Evolutionary conservation across 768 basidiomycete genomes (phyloP).

Genomic region (Auriscalpium vulgare): DNA sequence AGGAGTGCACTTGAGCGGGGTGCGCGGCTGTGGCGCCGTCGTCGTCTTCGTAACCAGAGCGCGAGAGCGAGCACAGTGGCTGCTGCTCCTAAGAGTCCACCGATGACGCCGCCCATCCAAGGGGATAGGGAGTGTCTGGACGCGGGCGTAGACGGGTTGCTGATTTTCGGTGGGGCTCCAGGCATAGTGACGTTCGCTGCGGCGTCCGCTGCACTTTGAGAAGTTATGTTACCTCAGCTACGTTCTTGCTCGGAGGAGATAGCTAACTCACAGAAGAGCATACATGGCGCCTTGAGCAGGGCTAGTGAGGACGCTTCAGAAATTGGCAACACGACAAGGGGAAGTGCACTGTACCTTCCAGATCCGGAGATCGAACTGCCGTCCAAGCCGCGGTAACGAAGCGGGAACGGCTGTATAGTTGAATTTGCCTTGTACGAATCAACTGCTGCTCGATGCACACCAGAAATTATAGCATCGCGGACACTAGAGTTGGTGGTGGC

Average conservation of each 20-base stretch:
- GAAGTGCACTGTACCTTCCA: background rate
- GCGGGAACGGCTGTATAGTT: background rate
- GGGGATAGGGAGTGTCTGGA: too few relatives aligned
- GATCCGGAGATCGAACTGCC: background rate
- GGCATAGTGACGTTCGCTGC: too few relatives aligned
- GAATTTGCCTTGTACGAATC: background rate
- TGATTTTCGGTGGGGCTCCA: too few relatives aligned
- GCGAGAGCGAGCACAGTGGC: background rate
- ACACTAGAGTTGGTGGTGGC: background rate
- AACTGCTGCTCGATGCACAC: background rate
- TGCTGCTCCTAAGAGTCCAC: background rate
- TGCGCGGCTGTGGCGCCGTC: background rate
- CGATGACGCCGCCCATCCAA: background rate
- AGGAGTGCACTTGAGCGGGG: background rate
- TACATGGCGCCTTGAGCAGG: slow-evolving; percentile 18
- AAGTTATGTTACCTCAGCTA: too few relatives aligned
- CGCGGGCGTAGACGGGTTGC: too few relatives aligned
- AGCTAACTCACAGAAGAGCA: slow-evolving; percentile 12
- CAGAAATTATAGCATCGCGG: background rate
- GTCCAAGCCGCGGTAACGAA: background rate
- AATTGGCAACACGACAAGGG: too few relatives aligned
- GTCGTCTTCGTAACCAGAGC: background rate
- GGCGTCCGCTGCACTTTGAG: too few relatives aligned
- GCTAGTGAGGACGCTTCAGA: slow-evolving; percentile 1
- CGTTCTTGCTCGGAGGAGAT: too few relatives aligned